Evolutionary conservation across 2,329 filamentous ascomycete species (phyloP), one percentile per base, ranked within the genome.

Genomic region (Colletotrichum sp.): DNA sequence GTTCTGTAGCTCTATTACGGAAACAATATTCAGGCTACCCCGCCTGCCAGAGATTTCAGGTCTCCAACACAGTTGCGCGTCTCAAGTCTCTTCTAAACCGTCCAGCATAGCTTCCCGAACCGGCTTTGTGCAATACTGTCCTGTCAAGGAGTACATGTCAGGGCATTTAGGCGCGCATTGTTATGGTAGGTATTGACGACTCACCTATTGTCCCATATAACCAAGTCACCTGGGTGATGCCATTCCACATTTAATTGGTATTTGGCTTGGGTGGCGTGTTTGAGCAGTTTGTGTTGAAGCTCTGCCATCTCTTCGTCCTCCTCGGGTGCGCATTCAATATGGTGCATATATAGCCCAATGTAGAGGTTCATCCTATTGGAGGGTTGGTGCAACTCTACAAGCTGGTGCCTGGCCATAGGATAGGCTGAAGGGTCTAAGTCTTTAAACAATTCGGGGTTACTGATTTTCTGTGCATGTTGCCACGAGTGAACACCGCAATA

Each of bases 201-300:
- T 64, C 55, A 87, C 0, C 89, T 88, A 80, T 92, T 92, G 77
- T 92, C 91, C 91, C 91, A 92, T n/a, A 90, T 85, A 9, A 92
- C 80, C 76, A 92, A 68, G 79, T 92, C 90, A 0, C 89, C 86
- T 0, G 82, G 79, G 13, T 86, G 80, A 28, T 87, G 77, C 90
- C 90, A 92, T 62, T 84, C 80, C 5, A 91, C 84, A 13, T 81
- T 84, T 8, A 88, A 74, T 1, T 85, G 80, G 78, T 89, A 89
- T 79, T 88, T 88, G 1, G 84, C 80, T 81, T 89, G 86, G 13
- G 85, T 87, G 1, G 85, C 87, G 79, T 90, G 89, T 5, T 80
- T 79, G 49, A 87, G 86, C 16, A 91, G 81, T 18, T 76, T 80
- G 9, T 84, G 80, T 5, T 88, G 78, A 39, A 89, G 76, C 6